Evolutionary conservation across 371 early-diverging fungal genomes (phyloP).

Genomic region (Mucor circinelloides): DNA sequence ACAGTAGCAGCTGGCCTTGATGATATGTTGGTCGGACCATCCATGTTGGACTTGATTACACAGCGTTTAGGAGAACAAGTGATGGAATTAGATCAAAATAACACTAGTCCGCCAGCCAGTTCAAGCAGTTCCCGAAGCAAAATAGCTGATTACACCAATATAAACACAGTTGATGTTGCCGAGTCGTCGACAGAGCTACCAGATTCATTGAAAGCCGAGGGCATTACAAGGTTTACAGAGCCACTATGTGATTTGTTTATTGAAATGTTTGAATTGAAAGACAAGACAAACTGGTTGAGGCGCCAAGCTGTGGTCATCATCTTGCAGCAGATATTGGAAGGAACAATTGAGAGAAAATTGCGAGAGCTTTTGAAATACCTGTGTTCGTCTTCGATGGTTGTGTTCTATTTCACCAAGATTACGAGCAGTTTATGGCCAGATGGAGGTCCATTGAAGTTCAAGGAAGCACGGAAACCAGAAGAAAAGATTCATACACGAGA

Average conservation of each 20-base stretch:
- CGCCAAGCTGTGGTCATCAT: slow-evolving; percentile 84
- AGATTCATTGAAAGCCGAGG: slow-evolving; percentile 44
- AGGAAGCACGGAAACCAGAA: slow-evolving; percentile 52
- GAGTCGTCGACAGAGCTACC: slow-evolving; percentile 16
- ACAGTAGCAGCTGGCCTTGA: slow-evolving; percentile 73
- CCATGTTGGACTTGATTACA: slow-evolving; percentile 74
- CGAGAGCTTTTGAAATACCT: slow-evolving; percentile 44
- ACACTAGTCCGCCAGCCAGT: slow-evolving; percentile 7
- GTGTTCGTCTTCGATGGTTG: slow-evolving; percentile 47
- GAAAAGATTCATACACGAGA: slow-evolving; percentile 58
- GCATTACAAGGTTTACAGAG: slow-evolving; percentile 63
- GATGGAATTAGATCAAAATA: slow-evolving; percentile 49
- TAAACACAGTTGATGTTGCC: slow-evolving; percentile 9
- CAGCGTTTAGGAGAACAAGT: slow-evolving; percentile 73
- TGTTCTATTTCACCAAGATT: slow-evolving; percentile 39
- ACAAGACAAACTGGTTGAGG: slow-evolving; percentile 85
- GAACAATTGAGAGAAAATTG: slow-evolving; percentile 77
- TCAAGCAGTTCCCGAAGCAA: slow-evolving; percentile 12
- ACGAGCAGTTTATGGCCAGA: slow-evolving; percentile 58
- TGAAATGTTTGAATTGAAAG: slow-evolving; percentile 87
- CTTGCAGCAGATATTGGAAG: slow-evolving; percentile 84
- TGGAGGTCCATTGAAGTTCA: slow-evolving; percentile 38
- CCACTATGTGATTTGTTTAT: slow-evolving; percentile 81
- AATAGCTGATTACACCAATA: background rate
- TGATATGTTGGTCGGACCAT: slow-evolving; percentile 67